Conservation (phyloP, 2,329 filamentous ascomycete species). For the Septoria petroselini region DNA sequence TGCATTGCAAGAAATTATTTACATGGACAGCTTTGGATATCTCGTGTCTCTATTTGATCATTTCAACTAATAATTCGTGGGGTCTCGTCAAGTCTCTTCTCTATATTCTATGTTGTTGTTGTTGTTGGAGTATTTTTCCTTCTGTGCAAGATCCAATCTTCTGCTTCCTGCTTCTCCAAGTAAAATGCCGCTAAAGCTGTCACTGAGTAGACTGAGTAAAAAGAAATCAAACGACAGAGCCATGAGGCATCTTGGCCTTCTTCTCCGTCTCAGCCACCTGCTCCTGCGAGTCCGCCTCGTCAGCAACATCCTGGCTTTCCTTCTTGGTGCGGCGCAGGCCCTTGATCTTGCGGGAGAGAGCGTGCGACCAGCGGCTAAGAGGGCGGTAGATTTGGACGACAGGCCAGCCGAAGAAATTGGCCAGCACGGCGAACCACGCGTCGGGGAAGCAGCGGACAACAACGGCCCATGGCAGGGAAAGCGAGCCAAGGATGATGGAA, state of each 20-base stretch:
- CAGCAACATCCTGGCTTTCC: slow-evolving; percentile 21
- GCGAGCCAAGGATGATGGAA: slow-evolving; percentile 73
- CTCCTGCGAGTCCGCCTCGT: slow-evolving; percentile 20
- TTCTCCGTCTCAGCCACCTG: slow-evolving; percentile 15
- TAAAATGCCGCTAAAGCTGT: slow-evolving; percentile 12
- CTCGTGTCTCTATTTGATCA: too few species aligned
- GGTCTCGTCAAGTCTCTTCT: too few species aligned
- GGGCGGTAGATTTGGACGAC: slow-evolving; percentile 24
- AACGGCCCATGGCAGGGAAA: slow-evolving; percentile 80
- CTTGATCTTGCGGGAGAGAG: slow-evolving; percentile 17
- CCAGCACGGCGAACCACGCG: slow-evolving; percentile 50
- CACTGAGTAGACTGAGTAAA: background rate
- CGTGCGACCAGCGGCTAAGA: slow-evolving; percentile 24
- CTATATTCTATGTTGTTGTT: too few species aligned
- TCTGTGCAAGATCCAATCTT: background rate
- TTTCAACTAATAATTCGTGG: too few species aligned
- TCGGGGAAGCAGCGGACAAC: slow-evolving; percentile 82
- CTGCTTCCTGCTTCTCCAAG: slow-evolving; percentile 13
- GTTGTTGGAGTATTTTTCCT: too few species aligned
- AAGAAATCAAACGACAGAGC: slow-evolving; percentile 1
- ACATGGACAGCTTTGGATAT: too few species aligned
- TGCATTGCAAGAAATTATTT: too few species aligned
- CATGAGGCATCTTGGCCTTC: slow-evolving; percentile 18
- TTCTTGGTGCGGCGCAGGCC: slow-evolving; percentile 20
- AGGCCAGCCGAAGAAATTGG: slow-evolving; percentile 42